Evolutionary conservation across 768 basidiomycete species (phyloP), one percentile per base, ranked within the genome.

Genomic region (Mycena maculata): DNA sequence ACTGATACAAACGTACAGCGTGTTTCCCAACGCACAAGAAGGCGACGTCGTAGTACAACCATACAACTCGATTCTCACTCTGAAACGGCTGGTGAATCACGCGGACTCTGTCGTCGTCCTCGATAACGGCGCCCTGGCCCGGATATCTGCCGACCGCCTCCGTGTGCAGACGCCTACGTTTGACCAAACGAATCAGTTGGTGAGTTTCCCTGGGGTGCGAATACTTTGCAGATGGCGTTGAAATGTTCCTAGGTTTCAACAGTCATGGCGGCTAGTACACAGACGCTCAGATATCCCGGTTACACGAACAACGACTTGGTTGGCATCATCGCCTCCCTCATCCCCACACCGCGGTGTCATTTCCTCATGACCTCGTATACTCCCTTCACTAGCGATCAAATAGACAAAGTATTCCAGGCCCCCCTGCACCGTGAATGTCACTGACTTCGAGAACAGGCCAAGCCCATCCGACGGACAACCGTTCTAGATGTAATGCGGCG

Each of bases 221-320:
- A 31, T 45, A 61, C 33, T 31, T 57, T 30, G 3, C 12, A 39
- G 12, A 30, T 12, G 18, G 20, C 36, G 42, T 18, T 61, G 47
- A 55, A 53, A 36, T n/a, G n/a, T 63, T 38, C 65, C 12, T 59
- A 98, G 96, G 93, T 95, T 1, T 92, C 98, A 4, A 99, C 98
- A 1, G 97, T 99, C 42, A 98, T 99, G 88, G 93, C 97, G 11
- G 97, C 96, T 13, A 96, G 94, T 68, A 99, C 97, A 0, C 95
- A 96, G 74, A 99, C 97, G 15, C 87, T 99, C 27, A 88, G 97
- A 73, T 99, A 98, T 80, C 97, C 97, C 0, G 94, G 95, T 53
- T 98, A 98, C 79, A 98, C 98, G 96, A 98, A 99, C 84, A 99
- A 98, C 73, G 97, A 99, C 75, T 88, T 99, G 38, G 96, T 98